Percentiles rank a stretch among this genome's conserved stretches.
Evolutionary conservation across 2,329 filamentous ascomycete species (phyloP).

Genomic region (Coleophoma eucalyptorum): DNA sequence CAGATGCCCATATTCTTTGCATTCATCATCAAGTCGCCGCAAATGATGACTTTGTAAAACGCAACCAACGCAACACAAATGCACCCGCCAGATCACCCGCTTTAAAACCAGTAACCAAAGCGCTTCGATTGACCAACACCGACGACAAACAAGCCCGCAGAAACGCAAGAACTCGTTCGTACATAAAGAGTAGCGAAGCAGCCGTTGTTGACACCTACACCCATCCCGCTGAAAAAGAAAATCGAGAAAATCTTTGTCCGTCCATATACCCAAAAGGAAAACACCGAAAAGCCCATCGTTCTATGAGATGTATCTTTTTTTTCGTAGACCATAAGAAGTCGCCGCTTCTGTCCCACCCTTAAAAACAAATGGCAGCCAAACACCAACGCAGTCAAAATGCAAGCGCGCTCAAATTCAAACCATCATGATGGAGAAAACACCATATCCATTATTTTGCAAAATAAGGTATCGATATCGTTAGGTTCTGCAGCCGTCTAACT

Average conservation of each 20-base stretch:
- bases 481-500: constrained; percentile 22
- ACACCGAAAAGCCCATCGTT: constrained; percentile 29
- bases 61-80: constrained; percentile 13
- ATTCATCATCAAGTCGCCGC: constrained; percentile 4
- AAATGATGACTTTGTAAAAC: constrained; percentile 9
- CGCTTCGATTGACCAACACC: constrained; percentile 16
- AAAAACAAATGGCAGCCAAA: constrained; percentile 27
- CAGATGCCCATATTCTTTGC: neutral
- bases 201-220: constrained; percentile 23
- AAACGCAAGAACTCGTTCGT: constrained; percentile 22
- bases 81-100: constrained; percentile 19
- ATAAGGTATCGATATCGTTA: constrained; percentile 29
- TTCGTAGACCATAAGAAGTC: constrained; percentile 26
- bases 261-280: constrained; percentile 17
- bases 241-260: constrained; percentile 21
- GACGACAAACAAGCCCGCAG: constrained; percentile 9
- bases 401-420: constrained; percentile 28
- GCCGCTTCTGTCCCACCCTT: constrained; percentile 26
- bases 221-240: constrained; percentile 15
- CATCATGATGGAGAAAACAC: constrained; percentile 22
- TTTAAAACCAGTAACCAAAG: constrained; percentile 14
- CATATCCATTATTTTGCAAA: constrained; percentile 21
- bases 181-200: constrained; percentile 15
- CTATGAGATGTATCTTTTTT: constrained; percentile 28
- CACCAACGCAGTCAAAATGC: constrained; percentile 27